Base-by-base conservation (phyloP, 371 early-diverging fungal genomes). In the Rhizopus delemar region DNA sequence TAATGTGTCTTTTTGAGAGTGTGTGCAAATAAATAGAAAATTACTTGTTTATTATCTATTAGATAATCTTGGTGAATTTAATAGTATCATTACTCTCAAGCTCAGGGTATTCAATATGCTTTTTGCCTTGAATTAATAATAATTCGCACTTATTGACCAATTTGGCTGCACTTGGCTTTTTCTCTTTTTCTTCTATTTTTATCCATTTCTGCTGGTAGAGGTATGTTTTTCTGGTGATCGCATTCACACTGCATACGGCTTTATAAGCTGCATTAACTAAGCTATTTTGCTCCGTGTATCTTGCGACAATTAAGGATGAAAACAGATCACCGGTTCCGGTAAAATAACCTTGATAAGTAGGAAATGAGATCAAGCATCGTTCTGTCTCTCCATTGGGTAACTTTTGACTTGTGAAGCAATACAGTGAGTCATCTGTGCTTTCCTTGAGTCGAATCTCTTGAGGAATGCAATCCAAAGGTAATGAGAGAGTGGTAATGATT, bases 281-380 rank as follows among this genome's bases (percentile, higher is more conserved):
- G 0, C 63, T 59, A 9, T 56, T 45, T 4, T 53, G 28, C 51
- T 69, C 64, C 22, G 74, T 69, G 15, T 66, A 62, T 5, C 86
- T 69, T 5, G 93, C 94, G 12, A 92, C 71, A 5, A 89, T 52
- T 36, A 95, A 59, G 0, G 93, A 87, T 1, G 93, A 78, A 57
- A 94, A 93, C 50, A 97, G 53, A 67, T 97, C 96, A 31, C 96
- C 97, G 1, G 96, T 91, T n/a, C 97, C 97, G 0, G 92, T 93
- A 62, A 94, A 97, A 50, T 86, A 83, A 1, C 88, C 94, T 4
- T 71, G 66, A 39, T 90, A 84, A 11, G 85, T 85, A 9, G 93
- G 90, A 58, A 94, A 93, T 5, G 80, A 60, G 48, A 96, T 90
- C 8, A 74, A 56, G 61, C 91, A 88, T 33, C 74, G 77, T n/a